Percentiles rank a stretch among this genome's conserved stretches.
Conservation (phyloP, 768 basidiomycete species). For the Calocybe gangraenosa region DNA sequence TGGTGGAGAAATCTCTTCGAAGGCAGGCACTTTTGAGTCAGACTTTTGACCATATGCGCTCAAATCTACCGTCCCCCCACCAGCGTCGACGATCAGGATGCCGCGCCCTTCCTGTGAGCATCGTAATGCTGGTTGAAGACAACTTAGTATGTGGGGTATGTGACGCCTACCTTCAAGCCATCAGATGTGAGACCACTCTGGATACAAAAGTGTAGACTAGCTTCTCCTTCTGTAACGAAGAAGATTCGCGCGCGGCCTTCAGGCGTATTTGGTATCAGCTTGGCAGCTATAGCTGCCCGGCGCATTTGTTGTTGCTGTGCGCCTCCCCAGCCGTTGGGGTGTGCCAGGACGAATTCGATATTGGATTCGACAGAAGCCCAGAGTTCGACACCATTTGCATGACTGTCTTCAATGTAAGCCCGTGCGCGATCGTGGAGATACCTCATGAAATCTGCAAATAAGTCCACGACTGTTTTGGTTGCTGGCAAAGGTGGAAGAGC, state of each 20-base stretch:
- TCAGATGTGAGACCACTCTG: constrained; percentile 33
- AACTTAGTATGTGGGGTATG: too few species aligned
- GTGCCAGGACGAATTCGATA: constrained; percentile 43
- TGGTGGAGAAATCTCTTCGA: constrained; percentile 31
- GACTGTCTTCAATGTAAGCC: constrained; percentile 41
- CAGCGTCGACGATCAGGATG: constrained; percentile 48
- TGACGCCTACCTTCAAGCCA: constrained; percentile 22
- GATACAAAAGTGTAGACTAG: constrained; percentile 54
- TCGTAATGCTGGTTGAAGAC: too few species aligned
- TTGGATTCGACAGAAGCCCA: constrained; percentile 35
- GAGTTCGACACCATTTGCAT: constrained; percentile 35
- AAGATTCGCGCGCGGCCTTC: constrained; percentile 40
- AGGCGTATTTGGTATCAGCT: constrained; percentile 38
- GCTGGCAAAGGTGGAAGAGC: constrained; percentile 35
- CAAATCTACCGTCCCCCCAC: constrained; percentile 51
- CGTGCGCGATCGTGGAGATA: constrained; percentile 41
- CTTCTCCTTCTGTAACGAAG: constrained; percentile 63
- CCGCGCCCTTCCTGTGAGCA: constrained; percentile 22
- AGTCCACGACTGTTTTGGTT: constrained; percentile 35
- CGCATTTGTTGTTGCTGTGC: constrained; percentile 52
- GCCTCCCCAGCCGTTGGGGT: constrained; percentile 64
- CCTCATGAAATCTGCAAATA: constrained; percentile 45
- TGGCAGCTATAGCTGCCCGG: constrained; percentile 42
- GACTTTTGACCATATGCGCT: constrained; percentile 38
- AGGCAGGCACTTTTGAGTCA: constrained; percentile 24